Conservation (phyloP, 352 stramenopile species). For the Phytophthora uliginosa region DNA sequence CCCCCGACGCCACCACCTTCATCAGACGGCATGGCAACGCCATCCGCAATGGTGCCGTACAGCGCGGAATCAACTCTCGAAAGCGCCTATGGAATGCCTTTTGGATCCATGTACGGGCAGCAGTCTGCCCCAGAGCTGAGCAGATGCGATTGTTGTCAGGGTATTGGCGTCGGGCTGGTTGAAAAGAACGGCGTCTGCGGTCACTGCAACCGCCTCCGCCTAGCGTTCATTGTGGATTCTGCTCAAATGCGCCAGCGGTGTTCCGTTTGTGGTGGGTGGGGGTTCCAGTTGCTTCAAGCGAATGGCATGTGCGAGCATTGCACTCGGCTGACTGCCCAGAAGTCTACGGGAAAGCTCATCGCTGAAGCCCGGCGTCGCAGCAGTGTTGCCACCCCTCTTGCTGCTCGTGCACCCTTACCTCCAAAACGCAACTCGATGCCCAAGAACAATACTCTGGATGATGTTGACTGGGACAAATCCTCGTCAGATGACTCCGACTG, state of each 20-base stretch:
- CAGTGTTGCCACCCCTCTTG: slow-evolving; percentile 13
- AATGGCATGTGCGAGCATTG: slow-evolving; percentile 70
- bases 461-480: slow-evolving; percentile 62
- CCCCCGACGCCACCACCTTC: slow-evolving; percentile 30
- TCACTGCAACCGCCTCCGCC: slow-evolving; percentile 74
- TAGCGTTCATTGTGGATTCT: slow-evolving; percentile 80
- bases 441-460: slow-evolving; percentile 27
- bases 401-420: slow-evolving; percentile 2
- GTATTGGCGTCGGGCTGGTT: slow-evolving; percentile 63
- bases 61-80: slow-evolving; percentile 25
- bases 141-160: slow-evolving; percentile 62
- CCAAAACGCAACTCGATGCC: slow-evolving; percentile 9
- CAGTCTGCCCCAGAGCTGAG: slow-evolving; percentile 44
- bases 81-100: slow-evolving; percentile 23
- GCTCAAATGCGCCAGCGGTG: slow-evolving; percentile 66
- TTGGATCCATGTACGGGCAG: slow-evolving; percentile 25
- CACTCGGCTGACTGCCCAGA: slow-evolving; percentile 39
- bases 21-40: slow-evolving; percentile 21
- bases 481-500: slow-evolving; percentile 56
- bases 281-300: slow-evolving; percentile 56
- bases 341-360: slow-evolving; percentile 16
- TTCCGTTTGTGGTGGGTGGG: slow-evolving; percentile 64
- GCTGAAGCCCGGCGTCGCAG: slow-evolving; percentile 10
- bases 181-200: slow-evolving; percentile 80
- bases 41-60: slow-evolving; percentile 52